Evolutionary conservation across 2,329 filamentous ascomycete genomes (phyloP).

Genomic region (Colletotrichum sp.): DNA sequence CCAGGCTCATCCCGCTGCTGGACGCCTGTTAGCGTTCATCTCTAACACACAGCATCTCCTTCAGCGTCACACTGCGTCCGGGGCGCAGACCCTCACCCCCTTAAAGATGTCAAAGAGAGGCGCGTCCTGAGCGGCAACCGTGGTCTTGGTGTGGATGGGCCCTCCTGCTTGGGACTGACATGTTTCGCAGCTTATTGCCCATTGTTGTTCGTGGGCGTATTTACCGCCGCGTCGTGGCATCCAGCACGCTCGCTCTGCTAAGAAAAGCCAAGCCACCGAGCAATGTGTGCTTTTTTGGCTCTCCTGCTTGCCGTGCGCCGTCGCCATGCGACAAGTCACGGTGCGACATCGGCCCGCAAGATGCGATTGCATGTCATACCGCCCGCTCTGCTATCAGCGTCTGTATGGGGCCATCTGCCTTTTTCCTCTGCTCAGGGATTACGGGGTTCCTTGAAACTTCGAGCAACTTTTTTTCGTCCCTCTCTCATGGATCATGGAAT

Average conservation of each 20-base stretch:
- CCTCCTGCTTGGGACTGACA: neutral
- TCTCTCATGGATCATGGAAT: neutral
- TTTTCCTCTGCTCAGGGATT: neutral
- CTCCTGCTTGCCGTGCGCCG: neutral
- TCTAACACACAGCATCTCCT: neutral
- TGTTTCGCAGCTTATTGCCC: neutral
- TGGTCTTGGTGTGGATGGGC: neutral
- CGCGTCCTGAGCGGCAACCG: neutral
- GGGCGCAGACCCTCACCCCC: conserved; percentile 3
- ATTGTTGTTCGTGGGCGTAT: neutral
- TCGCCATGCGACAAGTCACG: conserved; percentile 5
- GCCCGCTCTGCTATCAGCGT: neutral
- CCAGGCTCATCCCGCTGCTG: conserved; percentile 2
- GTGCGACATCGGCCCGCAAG: neutral
- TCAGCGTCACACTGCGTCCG: conserved; percentile 8
- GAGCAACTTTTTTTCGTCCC: neutral
- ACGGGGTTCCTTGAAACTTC: conserved; percentile 3
- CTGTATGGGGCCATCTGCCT: neutral
- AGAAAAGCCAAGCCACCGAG: neutral
- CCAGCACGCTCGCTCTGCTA: neutral
- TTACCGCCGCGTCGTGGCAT: neutral
- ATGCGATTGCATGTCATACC: neutral
- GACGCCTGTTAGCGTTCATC: neutral
- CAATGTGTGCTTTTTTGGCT: neutral
- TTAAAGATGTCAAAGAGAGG: conserved; percentile 6